Evolutionary conservation across 768 basidiomycete genomes (phyloP), one percentile per base, ranked within the genome.

Genomic region (Podaxis sp.): DNA sequence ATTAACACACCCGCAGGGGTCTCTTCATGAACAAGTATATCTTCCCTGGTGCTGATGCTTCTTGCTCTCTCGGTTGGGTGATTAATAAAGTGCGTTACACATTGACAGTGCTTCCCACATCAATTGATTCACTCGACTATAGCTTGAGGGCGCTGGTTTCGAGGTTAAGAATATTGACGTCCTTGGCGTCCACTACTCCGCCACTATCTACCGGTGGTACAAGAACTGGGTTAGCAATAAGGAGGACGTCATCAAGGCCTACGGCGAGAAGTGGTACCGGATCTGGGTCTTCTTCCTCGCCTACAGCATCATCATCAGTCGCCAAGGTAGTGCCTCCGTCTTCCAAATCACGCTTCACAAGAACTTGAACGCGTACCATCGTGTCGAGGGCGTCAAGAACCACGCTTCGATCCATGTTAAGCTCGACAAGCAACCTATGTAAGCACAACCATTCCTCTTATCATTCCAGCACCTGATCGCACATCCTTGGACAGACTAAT

Each of bases 341-440:
- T 99, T 96, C 91, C 96, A 99, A 79, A 86, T 99, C 72, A 98
- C 96, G 4, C 77, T 96, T 65, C 96, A 99, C 83, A 99, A 99
- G 82, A 99, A 99, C 82, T 78, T 99, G 67, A 99, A 99, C 72
- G 93, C 89, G 0, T 99, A 88, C 80, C 95, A 94, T 72, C 91
- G 97, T 64, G 84, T 97, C 69, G 86, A 90, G 49, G 95, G 93
- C 33, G 86, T 96, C 28, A 78, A 84, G 17, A 91, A 84, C 68
- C 96, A 98, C 69, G 80, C 81, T n/a, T 90, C 89, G 7, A 89
- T 93, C 68, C 90, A 90, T 66, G 85, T 89, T 66, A 83, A 80
- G 61, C 76, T 82, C n/a, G 76, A 78, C 55, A 82, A 79, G 65
- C 77, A 82, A 66, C 82, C 85, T 38, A 69, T 71, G 86, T 87